A percentile compares a stretch with the other conserved stretches of the same genome.
These are phyloP conservation scores for Beauveria sp. DNA, from an alignment of 2,329 filamentous ascomycete genomes.

Conservation along the genomic window DNA sequence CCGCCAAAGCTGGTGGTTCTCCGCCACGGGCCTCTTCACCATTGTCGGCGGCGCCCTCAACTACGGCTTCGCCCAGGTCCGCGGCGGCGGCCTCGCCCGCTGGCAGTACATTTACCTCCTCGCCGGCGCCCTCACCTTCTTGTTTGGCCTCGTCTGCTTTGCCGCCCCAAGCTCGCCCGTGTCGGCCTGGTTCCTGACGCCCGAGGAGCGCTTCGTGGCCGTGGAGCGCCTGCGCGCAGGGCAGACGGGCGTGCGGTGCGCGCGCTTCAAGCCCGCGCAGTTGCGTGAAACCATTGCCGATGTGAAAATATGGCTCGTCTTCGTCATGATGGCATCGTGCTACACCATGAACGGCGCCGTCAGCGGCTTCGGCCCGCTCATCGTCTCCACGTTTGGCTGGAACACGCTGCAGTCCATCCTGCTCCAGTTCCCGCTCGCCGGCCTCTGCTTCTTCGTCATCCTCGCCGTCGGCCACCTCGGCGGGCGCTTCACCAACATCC, in stretches of 20 bases:
- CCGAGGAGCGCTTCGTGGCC: slow-evolving; percentile 54
- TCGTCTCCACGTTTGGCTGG: slow-evolving; percentile 65
- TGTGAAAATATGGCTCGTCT: slow-evolving; percentile 55
- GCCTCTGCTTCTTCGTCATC: slow-evolving; percentile 59
- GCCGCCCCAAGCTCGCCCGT: slow-evolving; percentile 58
- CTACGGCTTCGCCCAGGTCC: slow-evolving; percentile 60
- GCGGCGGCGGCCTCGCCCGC: slow-evolving; percentile 40
- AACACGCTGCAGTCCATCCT: slow-evolving; percentile 57
- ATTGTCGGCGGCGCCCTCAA: slow-evolving; percentile 57
- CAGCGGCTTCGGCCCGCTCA: slow-evolving; percentile 62
- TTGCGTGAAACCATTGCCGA: slow-evolving; percentile 51
- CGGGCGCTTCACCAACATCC: slow-evolving; percentile 51
- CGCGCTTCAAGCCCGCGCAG: slow-evolving; percentile 51
- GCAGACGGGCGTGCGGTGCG: slow-evolving; percentile 56
- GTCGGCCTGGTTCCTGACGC: slow-evolving; percentile 60
- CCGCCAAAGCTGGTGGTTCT: slow-evolving; percentile 62
- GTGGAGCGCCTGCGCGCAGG: slow-evolving; percentile 55
- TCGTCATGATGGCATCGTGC: slow-evolving; percentile 61
- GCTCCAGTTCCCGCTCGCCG: slow-evolving; percentile 68
- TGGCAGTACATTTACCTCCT: slow-evolving; percentile 70
- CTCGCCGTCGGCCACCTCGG: slow-evolving; percentile 58
- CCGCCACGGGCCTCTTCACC: slow-evolving; percentile 49
- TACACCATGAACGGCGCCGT: slow-evolving; percentile 68
- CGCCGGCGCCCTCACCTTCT: slow-evolving; percentile 53
- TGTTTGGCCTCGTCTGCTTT: slow-evolving; percentile 60